Percentiles rank a stretch among this genome's conserved stretches.
phyloP scores from a whole-genome alignment of 441 rosid species.

The Adansonia grandidieri region DNA sequence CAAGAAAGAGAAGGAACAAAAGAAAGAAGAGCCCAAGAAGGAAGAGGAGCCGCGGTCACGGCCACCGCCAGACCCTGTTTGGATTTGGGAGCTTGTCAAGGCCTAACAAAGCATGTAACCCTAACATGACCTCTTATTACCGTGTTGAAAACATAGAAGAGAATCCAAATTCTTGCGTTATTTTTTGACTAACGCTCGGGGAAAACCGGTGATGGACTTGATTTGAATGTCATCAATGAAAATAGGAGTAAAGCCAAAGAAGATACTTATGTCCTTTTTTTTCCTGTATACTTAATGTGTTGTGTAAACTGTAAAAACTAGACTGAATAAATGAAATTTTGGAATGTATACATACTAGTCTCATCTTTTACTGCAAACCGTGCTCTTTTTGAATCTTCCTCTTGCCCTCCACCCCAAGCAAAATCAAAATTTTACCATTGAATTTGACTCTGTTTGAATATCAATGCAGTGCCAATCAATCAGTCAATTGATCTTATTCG shows the following conservation, averaged over 20 bases:
- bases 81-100: conserved; percentile 58
- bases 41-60: conserved; percentile 28
- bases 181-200: conserved; percentile 38
- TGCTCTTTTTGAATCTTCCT: not conserved
- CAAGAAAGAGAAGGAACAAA: conserved; percentile 37
- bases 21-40: conserved; percentile 42
- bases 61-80: conserved; percentile 59
- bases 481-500: not conserved
- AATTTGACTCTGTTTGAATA: conserved; percentile 5
- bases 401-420: not conserved
- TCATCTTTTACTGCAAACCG: not conserved
- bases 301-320: conserved; percentile 14
- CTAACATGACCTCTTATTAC: conserved; percentile 70
- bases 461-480: not conserved
- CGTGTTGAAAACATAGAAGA: conserved; percentile 81
- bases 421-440: not conserved
- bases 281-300: conserved; percentile 26
- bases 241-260: conserved; percentile 14
- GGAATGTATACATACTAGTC: not conserved
- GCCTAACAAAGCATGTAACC: conserved; percentile 82
- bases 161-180: conserved; percentile 84
- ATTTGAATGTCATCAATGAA: no score
- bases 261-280: conserved; percentile 2
- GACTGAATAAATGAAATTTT: conserved; percentile 43
- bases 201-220: not conserved